phyloP scores from a whole-genome alignment of 2,329 filamentous ascomycete genomes.

The Colletotrichum chrysophilum region DNA sequence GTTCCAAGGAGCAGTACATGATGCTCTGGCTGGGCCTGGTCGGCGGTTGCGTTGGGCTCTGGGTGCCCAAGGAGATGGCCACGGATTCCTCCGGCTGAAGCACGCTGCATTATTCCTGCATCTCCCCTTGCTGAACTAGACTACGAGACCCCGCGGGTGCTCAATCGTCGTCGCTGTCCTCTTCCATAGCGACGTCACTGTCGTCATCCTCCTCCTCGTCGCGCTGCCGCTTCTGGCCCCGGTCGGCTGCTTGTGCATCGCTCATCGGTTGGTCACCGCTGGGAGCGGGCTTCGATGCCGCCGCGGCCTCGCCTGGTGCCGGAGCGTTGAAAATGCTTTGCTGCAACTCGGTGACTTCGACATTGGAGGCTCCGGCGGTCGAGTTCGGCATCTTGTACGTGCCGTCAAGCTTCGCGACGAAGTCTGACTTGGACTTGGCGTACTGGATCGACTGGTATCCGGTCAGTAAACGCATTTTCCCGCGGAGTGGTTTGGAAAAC shows the following conservation, averaged over 20 bases:
- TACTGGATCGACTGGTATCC: constrained; percentile 81
- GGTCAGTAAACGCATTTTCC: background rate
- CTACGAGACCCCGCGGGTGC: background rate
- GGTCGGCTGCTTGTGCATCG: constrained; percentile 59
- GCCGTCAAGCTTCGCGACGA: constrained; percentile 89
- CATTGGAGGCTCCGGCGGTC: constrained; percentile 49
- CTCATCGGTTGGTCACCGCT: constrained; percentile 52
- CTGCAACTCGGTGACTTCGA: constrained; percentile 75
- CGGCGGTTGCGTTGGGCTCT: constrained; percentile 79
- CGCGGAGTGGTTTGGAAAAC: constrained; percentile 29
- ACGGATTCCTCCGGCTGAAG: constrained; percentile 11
- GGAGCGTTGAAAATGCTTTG: constrained; percentile 81
- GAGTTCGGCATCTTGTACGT: constrained; percentile 76
- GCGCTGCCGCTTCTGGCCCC: constrained; percentile 73
- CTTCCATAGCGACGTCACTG: constrained; percentile 73
- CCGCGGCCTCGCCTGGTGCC: constrained; percentile 51
- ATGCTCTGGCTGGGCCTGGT: constrained; percentile 89
- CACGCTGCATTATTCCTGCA: background rate
- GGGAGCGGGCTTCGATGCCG: constrained; percentile 52
- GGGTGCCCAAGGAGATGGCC: constrained; percentile 75
- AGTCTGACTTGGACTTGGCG: constrained; percentile 86
- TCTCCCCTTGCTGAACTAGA: background rate
- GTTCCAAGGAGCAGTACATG: constrained; percentile 73
- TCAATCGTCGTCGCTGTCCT: constrained; percentile 76
- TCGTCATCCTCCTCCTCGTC: constrained; percentile 72